Conservation (phyloP, 139 green algal species). For the Desmodesmus armatus region DNA sequence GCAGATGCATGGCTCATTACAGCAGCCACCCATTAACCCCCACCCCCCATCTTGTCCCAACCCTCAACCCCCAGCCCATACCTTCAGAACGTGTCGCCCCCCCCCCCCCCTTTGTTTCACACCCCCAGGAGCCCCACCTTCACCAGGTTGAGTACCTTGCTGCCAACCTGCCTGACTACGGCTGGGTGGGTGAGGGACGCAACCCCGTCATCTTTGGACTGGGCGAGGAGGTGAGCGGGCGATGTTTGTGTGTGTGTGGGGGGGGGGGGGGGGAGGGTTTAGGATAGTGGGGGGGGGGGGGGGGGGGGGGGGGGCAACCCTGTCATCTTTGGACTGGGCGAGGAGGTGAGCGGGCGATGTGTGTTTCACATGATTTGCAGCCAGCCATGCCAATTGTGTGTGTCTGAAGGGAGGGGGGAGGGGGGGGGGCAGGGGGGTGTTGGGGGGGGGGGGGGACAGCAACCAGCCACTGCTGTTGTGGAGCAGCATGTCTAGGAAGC, state of each 20-base stretch:
- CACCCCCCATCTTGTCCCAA: neutral
- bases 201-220: slow-evolving; percentile 2
- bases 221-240: neutral
- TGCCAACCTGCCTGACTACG: neutral
- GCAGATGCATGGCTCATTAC: too few relatives aligned
- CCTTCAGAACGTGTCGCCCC: neutral
- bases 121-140: slow-evolving; percentile 34
- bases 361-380: too few relatives aligned
- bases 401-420: too few relatives aligned
- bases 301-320: slow-evolving; percentile 4
- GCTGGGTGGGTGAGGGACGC: slow-evolving; percentile 13
- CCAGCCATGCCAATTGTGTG: too few relatives aligned
- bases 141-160: slow-evolving; percentile 35
- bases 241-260: too few relatives aligned
- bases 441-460: too few relatives aligned
- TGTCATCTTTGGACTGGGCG: slow-evolving; percentile 1
- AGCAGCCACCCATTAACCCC: neutral
- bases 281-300: too few relatives aligned
- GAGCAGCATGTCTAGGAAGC: too few relatives aligned
- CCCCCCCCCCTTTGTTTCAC: neutral
- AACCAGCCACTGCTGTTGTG: too few relatives aligned
- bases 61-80: neutral
- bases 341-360: neutral
- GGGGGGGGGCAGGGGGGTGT: too few relatives aligned
- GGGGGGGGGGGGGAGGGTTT: too few relatives aligned